Base-by-base conservation (phyloP, 2,329 filamentous ascomycete genomes). In the Ophiostoma sp. region DNA sequence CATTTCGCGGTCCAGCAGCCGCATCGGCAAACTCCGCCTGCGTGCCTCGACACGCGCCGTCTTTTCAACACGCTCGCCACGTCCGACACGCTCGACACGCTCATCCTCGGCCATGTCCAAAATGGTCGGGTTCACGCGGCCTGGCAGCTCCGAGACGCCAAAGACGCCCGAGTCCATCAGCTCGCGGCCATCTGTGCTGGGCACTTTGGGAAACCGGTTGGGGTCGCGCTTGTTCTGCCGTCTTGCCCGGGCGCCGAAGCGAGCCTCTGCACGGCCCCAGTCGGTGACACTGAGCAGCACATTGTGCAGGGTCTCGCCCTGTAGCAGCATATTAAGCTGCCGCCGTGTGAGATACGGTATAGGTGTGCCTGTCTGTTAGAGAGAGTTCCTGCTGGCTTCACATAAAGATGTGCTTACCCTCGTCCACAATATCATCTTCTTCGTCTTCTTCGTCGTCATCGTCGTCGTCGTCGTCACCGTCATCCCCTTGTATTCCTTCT, bases 131-230 rank as follows among this genome's bases (percentile, higher is more conserved):
- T 67, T 39, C 23, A 35, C 33, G 5, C 48, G 82, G 81, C 71
- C 64, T 36, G 67, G 62, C 67, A 83, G 79, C 64, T 90, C 85
- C 71, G 88, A 90, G 23, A 83, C 83, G 44, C 94, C 94, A 79
- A 97, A 98, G 2, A 82, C 83, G 0, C 94, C 94, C 39, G 89
- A 90, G 54, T 87, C 83, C 93, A 98, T 97, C 72, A 98, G 81
- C 74, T 90, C 87, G 67, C 80, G 83, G 8, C 95, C 94, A 72
- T 87, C 84, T 13, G 91, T 87, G 75, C 90, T 97, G 0, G 94
- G 94, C 0, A 97, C 88, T 75, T 91, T 91, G n/a, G 94, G 92
- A 72, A 94, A 94, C 17, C 86, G 81, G 72, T 88, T 79, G 1
- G 83, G 83, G 71, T 88, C 84, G n/a, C 77, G 76, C 27, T 79